Conservation (phyloP, 2,329 filamentous ascomycete genomes). For the Aspergillus novofumigatus region DNA sequence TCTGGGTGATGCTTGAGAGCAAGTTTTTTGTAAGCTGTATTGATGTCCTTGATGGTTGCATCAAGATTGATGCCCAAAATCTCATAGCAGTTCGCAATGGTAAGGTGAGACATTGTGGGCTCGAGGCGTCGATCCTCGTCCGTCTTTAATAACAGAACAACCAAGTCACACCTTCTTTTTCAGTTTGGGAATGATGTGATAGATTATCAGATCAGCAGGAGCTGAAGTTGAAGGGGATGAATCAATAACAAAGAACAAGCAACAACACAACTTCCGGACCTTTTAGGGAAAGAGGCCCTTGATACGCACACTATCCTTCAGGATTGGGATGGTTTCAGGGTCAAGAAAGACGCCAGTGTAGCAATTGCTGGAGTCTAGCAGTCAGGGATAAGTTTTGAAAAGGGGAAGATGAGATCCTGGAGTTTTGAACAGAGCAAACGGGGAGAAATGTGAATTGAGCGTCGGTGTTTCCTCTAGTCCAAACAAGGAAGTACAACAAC, state of each 20-base stretch:
- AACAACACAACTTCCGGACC: background rate
- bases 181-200: background rate
- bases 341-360: background rate
- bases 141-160: background rate
- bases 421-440: background rate
- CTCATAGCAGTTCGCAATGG: slow-evolving; percentile 21
- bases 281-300: background rate
- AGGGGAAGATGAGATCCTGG: background rate
- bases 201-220: background rate
- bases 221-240: background rate
- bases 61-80: slow-evolving; percentile 22
- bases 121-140: background rate
- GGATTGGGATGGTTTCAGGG: background rate
- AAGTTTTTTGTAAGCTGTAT: slow-evolving; percentile 31
- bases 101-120: slow-evolving; percentile 7
- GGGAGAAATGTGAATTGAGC: background rate
- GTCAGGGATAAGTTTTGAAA: background rate
- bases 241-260: background rate
- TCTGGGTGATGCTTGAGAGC: slow-evolving; percentile 33
- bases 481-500: background rate
- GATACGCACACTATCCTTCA: background rate
- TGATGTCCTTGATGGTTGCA: slow-evolving; percentile 29
- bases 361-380: background rate
- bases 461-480: background rate
- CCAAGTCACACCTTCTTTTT: background rate